phyloP scores from a whole-genome alignment of 768 basidiomycete species.

The Exsudoporus frostii region DNA sequence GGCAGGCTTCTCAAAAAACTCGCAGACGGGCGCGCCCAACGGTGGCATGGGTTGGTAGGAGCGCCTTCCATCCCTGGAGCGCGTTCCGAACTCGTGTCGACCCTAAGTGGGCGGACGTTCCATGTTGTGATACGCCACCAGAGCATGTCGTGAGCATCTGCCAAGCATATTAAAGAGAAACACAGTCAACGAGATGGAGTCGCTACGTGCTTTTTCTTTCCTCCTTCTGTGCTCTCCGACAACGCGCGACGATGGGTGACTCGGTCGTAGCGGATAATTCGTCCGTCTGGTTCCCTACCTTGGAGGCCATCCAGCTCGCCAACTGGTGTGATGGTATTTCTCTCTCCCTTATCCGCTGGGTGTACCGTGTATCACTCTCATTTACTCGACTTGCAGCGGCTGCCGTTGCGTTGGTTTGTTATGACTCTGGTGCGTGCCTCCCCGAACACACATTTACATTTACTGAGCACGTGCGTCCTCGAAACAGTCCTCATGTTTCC shows the following conservation, averaged over 20 bases:
- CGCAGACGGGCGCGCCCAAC: too few relatives aligned
- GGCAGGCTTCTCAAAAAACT: too few relatives aligned
- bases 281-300: conserved; percentile 1
- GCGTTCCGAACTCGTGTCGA: neutral
- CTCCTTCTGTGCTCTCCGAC: neutral
- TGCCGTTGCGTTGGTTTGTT: conserved; percentile 16
- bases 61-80: neutral
- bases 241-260: conserved; percentile 4
- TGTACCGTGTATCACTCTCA: neutral
- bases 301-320: conserved; percentile 13
- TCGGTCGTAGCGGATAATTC: conserved; percentile 10
- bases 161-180: neutral
- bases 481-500: conserved; percentile 18
- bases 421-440: conserved; percentile 6
- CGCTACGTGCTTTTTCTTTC: neutral
- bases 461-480: neutral
- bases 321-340: conserved; percentile 16
- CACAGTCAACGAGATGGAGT: neutral
- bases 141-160: neutral
- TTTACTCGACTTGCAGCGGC: conserved; percentile 3
- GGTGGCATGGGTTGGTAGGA: too few relatives aligned
- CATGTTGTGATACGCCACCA: neutral
- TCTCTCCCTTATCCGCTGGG: neutral
- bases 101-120: neutral
- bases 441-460: too few relatives aligned